Conservation (phyloP, 192 early-diverging fungal genomes). For the Coemansia javaensis region DNA sequence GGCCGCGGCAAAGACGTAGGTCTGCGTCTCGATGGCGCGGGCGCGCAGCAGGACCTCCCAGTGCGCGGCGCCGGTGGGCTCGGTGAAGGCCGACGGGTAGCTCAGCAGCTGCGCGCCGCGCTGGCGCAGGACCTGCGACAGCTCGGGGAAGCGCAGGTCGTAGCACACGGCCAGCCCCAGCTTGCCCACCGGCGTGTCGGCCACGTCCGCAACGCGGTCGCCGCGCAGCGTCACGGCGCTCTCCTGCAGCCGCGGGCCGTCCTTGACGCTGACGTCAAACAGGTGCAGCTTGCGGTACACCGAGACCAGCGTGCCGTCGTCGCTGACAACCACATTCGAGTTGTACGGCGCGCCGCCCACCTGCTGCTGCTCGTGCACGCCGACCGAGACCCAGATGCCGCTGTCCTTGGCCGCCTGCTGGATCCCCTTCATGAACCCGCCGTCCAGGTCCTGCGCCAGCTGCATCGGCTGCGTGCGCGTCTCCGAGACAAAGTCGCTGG, state of each 20-base stretch:
- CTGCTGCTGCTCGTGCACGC: constrained; percentile 64
- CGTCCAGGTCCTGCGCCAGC: constrained; percentile 51
- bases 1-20: constrained; percentile 76
- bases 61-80: constrained; percentile 75
- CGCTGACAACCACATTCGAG: constrained; percentile 63
- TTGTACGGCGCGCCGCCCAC: constrained; percentile 52
- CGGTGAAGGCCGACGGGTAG: constrained; percentile 79
- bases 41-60: constrained; percentile 78
- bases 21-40: constrained; percentile 80
- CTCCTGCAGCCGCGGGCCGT: constrained; percentile 42
- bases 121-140: constrained; percentile 54
- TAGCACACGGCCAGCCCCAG: constrained; percentile 70
- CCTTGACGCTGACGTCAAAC: constrained; percentile 62
- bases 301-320: constrained; percentile 53
- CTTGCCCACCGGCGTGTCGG: constrained; percentile 53
- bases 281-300: constrained; percentile 75
- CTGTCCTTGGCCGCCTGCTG: constrained; percentile 55
- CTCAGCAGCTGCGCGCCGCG: constrained; percentile 67
- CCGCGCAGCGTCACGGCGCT: constrained; percentile 17
- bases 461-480: constrained; percentile 45
- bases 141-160: constrained; percentile 76
- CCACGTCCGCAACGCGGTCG: constrained; percentile 10
- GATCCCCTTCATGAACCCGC: constrained; percentile 58
- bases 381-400: constrained; percentile 68
- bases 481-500: constrained; percentile 74